A percentile compares a stretch with the other conserved stretches of the same genome.
Conservation (phyloP, 2,329 filamentous ascomycete genomes). For the Triangularia setosa region DNA sequence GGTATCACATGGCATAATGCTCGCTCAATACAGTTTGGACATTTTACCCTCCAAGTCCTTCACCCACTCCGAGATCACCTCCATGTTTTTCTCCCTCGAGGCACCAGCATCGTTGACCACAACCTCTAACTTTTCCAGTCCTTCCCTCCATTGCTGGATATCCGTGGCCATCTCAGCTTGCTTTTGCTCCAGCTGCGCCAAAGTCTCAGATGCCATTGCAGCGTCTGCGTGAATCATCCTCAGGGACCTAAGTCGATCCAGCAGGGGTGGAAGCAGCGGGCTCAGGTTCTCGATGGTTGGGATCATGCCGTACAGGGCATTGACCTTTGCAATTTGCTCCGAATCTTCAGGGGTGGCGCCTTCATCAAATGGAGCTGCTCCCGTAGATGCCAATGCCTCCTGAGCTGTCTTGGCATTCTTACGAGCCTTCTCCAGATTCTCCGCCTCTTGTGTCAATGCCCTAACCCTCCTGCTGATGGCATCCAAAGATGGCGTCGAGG, state of each 20-base stretch:
- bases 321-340: constrained; percentile 82
- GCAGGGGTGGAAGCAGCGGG: constrained; percentile 76
- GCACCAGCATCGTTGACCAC: constrained; percentile 67
- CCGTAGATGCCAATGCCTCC: constrained; percentile 51
- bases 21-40: constrained; percentile 47
- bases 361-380: constrained; percentile 38
- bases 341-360: constrained; percentile 42
- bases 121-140: constrained; percentile 72
- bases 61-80: constrained; percentile 84
- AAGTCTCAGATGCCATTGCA: constrained; percentile 70
- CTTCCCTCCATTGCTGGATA: constrained; percentile 80
- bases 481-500: constrained; percentile 70
- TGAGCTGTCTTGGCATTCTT: constrained; percentile 59
- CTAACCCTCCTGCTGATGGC: constrained; percentile 66
- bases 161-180: constrained; percentile 81
- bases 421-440: constrained; percentile 63
- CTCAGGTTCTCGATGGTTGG: constrained; percentile 83
- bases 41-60: constrained; percentile 79
- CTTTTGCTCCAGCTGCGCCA: constrained; percentile 72
- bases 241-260: constrained; percentile 81
- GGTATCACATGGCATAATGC: constrained; percentile 34
- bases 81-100: constrained; percentile 73
- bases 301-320: constrained; percentile 83
- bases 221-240: constrained; percentile 83
- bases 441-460: constrained; percentile 67